These are phyloP conservation scores for Phytophthora lateralis DNA, from an alignment of 352 stramenopile genomes.

Conservation along the genomic window DNA sequence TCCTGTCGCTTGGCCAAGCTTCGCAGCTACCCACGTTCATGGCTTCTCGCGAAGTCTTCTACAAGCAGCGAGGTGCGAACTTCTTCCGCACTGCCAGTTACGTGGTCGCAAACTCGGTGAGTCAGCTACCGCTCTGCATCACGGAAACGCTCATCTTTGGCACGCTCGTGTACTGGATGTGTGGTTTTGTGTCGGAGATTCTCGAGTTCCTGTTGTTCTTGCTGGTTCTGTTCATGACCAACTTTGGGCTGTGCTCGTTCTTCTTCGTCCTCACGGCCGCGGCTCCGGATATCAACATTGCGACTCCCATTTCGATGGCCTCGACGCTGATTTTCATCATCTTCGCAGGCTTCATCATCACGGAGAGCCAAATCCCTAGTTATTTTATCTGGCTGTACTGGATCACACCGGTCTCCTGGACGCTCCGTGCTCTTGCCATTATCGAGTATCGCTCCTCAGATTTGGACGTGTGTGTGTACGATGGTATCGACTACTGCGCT, in stretches of 20 bases:
- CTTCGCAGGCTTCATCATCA: conserved; percentile 61
- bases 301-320: conserved; percentile 48
- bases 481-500: conserved; percentile 42
- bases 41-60: conserved; percentile 22
- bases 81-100: conserved; percentile 61
- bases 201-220: conserved; percentile 46
- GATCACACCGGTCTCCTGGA: conserved; percentile 57
- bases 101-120: conserved; percentile 47
- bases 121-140: conserved; percentile 41
- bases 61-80: conserved; percentile 25
- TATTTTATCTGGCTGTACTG: conserved; percentile 67
- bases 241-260: conserved; percentile 36
- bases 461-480: conserved; percentile 37
- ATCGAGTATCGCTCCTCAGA: conserved; percentile 38
- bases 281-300: conserved; percentile 40
- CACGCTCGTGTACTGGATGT: conserved; percentile 81
- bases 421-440: conserved; percentile 38
- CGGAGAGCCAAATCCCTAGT: conserved; percentile 45
- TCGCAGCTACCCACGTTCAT: conserved; percentile 27
- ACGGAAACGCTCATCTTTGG: conserved; percentile 72
- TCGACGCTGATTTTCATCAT: conserved; percentile 53
- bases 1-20: conserved; percentile 28
- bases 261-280: conserved; percentile 43
- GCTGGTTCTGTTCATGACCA: conserved; percentile 41
- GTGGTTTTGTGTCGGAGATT: conserved; percentile 47